Conservation (phyloP, 1,139 yeast genomes). For the Pichia sp. region DNA sequence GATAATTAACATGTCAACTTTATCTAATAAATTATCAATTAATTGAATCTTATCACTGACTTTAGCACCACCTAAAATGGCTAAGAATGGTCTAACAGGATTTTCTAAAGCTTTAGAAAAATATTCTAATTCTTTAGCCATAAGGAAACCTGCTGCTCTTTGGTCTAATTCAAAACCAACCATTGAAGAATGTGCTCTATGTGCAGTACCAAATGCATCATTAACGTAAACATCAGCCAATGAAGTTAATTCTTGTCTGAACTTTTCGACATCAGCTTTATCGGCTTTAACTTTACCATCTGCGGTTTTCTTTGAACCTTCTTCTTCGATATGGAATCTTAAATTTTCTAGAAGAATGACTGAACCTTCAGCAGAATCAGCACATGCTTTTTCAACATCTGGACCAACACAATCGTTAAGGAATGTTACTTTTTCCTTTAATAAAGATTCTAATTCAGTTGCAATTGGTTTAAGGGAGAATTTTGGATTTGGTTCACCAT, state of each 20-base stretch:
- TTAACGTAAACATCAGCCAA: conserved; percentile 94
- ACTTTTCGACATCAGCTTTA: conserved; percentile 69
- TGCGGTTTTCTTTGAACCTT: conserved; percentile 79
- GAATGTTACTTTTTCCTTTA: conserved; percentile 67
- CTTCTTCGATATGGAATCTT: conserved; percentile 95
- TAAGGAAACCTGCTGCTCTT: conserved; percentile 95
- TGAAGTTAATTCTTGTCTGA: conserved; percentile 80
- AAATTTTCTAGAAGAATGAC: conserved; percentile 86
- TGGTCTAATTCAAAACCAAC: conserved; percentile 91
- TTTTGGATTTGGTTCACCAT: conserved; percentile 77
- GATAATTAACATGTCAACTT: conserved; percentile 84
- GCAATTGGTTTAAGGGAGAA: conserved; percentile 91
- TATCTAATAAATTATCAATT: conserved; percentile 92
- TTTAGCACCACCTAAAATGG: conserved; percentile 98
- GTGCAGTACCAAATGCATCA: conserved; percentile 98
- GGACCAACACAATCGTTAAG: conserved; percentile 83
- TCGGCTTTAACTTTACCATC: conserved; percentile 93
- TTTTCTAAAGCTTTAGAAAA: conserved; percentile 96
- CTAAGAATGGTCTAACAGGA: conserved; percentile 95
- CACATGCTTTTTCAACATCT: conserved; percentile 74
- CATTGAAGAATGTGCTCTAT: conserved; percentile 98
- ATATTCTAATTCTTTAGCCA: conserved; percentile 93
- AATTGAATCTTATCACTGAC: conserved; percentile 96
- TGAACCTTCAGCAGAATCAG: conserved; percentile 62
- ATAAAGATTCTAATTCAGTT: conserved; percentile 69